phyloP scores from a whole-genome alignment of 164 flowering plant genomes.

The Macadamia tetraphylla region DNA sequence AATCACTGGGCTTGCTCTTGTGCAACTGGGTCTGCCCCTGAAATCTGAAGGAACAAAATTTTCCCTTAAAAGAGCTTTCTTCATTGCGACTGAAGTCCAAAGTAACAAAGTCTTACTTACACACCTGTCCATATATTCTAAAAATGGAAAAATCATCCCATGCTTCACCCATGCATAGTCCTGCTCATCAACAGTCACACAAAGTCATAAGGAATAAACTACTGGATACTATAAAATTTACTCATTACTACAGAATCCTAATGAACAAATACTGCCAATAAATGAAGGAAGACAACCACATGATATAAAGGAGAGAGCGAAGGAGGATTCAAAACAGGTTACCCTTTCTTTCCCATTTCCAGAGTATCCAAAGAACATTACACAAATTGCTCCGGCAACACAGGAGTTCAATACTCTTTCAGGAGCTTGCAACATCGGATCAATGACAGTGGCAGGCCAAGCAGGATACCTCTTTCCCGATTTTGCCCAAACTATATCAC shows the following conservation, averaged over 20 bases:
- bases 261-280: neutral
- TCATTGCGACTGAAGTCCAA: neutral
- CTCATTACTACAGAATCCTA: neutral
- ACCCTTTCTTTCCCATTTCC: conserved; percentile 76
- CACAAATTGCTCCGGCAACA: conserved; percentile 72
- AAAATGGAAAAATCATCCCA: conserved; percentile 77
- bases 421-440: conserved; percentile 83
- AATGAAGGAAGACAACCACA: neutral
- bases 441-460: conserved; percentile 96
- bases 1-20: conserved; percentile 51
- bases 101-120: conserved; percentile 6
- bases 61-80: neutral
- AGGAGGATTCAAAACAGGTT: conserved; percentile 1
- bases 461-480: conserved; percentile 66
- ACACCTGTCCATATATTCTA: conserved; percentile 80
- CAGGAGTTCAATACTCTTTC: conserved; percentile 62
- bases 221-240: too few species aligned
- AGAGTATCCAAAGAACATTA: conserved; percentile 92
- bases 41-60: conserved; percentile 44
- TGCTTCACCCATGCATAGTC: conserved; percentile 91
- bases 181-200: conserved; percentile 35
- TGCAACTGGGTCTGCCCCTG: conserved; percentile 63
- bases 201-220: neutral
- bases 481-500: conserved; percentile 95
- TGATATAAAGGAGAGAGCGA: neutral